Evolutionary conservation across 2,329 filamentous ascomycete genomes (phyloP), one percentile per base, ranked within the genome.

Genomic region (Neoascochyta sp.): DNA sequence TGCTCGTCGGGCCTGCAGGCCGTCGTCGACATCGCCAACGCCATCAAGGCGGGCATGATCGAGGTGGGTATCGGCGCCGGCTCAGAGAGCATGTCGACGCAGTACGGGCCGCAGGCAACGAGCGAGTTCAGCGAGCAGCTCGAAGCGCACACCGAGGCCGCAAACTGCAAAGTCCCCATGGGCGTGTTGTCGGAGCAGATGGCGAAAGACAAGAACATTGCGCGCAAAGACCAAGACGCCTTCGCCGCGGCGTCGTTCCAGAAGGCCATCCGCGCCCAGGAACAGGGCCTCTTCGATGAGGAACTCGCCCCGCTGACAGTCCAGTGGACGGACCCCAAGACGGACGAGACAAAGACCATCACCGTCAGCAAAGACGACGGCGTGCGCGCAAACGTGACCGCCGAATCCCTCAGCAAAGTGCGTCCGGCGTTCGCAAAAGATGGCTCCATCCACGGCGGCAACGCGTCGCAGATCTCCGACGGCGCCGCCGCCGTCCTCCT

Each of bases 101-200:
- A 95, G 60, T 96, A 96, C 63, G 92, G 90, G 18, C 89, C 90
- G 14, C 74, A 72, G 24, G 92, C 92, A 40, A 90, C 96, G 10
- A 78, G 81, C 41, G 92, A 96, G 67, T 95, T 96, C 75, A 92
- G 86, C 16, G 86, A 94, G 27, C 76, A 86, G 30, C 80, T 96
- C 43, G 86, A 95, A 60, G 76, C 71, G 52, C 76, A 90, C 71
- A 75, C 79, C 44, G 83, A 92, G 60, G 77, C 89, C 14, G 84
- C 84, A 55, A 93, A 95, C 76, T 98, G 92, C 80, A 95, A 94
- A 71, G 90, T 96, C 3, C 82, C 88, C 62, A 96, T 96, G 92
- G 90, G 90, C 52, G 77, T 88, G 8, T 74, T 96, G 27, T 95
- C 87, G 16, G 92, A 98, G 68, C 67, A 90, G 57, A 95, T 96